Percentiles rank a stretch among this genome's conserved stretches.
Evolutionary conservation across 495 filamentous ascomycete species (phyloP).

Genomic region (Xylaria grammica): DNA sequence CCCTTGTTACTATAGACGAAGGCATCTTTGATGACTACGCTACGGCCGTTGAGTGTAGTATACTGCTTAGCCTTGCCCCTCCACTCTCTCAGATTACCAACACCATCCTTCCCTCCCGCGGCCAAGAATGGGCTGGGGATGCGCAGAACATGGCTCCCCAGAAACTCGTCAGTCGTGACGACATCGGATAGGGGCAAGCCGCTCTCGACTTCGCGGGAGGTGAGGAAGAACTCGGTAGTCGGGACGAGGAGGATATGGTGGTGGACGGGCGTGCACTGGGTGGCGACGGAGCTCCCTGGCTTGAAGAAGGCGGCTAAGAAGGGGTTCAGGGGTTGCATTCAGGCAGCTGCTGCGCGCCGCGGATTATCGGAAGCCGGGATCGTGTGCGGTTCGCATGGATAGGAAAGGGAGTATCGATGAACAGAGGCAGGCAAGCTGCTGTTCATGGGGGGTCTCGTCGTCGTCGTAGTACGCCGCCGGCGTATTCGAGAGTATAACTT

Average conservation of each 20-base stretch:
- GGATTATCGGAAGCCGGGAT: background rate
- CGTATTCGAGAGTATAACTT: background rate
- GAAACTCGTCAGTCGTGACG: conserved; percentile 87
- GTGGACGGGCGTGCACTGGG: conserved; percentile 91
- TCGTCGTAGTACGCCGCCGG: no score
- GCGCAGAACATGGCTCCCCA: conserved; percentile 94
- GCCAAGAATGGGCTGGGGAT: conserved; percentile 66
- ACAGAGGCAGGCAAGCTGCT: background rate
- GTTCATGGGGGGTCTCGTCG: conserved; percentile 4
- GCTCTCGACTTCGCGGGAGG: conserved; percentile 87
- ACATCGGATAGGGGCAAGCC: conserved; percentile 78
- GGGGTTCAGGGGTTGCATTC: conserved; percentile 99
- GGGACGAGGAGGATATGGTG: conserved; percentile 96
- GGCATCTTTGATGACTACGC: conserved; percentile 91
- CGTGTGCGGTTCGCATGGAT: background rate
- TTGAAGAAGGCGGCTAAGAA: conserved; percentile 98
- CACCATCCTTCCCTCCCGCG: conserved; percentile 68
- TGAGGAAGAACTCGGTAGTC: conserved; percentile 86
- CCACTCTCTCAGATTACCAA: conserved; percentile 80
- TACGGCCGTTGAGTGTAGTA: conserved; percentile 89
- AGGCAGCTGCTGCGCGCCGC: conserved; percentile 29
- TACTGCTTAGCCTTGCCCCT: conserved; percentile 93
- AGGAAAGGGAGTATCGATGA: background rate
- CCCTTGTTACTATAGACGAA: conserved; percentile 97
- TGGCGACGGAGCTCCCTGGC: conserved; percentile 74